Conservation (phyloP, 306 rosid genomes). For the Pterocarpus macrocarpus region DNA sequence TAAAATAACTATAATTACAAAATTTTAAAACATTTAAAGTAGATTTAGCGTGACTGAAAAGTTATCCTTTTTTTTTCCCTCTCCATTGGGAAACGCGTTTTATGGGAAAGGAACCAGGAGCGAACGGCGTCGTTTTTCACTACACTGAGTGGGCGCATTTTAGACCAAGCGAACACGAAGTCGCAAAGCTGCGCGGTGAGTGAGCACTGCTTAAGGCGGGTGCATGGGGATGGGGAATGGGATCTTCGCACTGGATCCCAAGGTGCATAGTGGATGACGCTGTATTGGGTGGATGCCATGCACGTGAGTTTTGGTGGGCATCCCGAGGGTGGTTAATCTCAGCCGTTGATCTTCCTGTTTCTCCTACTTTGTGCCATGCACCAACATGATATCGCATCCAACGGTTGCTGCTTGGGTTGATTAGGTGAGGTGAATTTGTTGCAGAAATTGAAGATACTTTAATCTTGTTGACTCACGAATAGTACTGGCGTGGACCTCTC, state of each 20-base stretch:
- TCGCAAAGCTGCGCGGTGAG: not conserved
- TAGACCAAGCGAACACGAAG: not conserved
- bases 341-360: conserved; percentile 6
- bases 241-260: conserved; percentile 48
- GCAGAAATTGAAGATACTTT: conserved; percentile 42
- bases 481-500: conserved; percentile 7
- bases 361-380: not conserved
- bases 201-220: not conserved
- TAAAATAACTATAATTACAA: not conserved
- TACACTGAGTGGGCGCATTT: not conserved
- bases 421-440: conserved; percentile 6
- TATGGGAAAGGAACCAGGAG: not conserved
- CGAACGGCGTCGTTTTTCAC: conserved; percentile 26
- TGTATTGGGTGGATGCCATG: conserved; percentile 40
- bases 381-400: not conserved
- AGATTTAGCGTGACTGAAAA: not conserved
- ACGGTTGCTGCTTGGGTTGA: conserved; percentile 10
- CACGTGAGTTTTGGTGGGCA: conserved; percentile 38
- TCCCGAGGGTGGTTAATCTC: not conserved
- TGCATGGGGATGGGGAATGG: conserved; percentile 16
- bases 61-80: not conserved
- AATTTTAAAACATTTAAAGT: not conserved
- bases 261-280: not conserved
- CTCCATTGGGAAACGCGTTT: conserved; percentile 27
- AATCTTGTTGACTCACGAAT: conserved; percentile 27